A percentile compares a stretch with the other conserved stretches of the same genome.
These are phyloP conservation scores for Colletotrichum navitas DNA, from an alignment of 2,329 filamentous ascomycete species.

Conservation along the genomic window DNA sequence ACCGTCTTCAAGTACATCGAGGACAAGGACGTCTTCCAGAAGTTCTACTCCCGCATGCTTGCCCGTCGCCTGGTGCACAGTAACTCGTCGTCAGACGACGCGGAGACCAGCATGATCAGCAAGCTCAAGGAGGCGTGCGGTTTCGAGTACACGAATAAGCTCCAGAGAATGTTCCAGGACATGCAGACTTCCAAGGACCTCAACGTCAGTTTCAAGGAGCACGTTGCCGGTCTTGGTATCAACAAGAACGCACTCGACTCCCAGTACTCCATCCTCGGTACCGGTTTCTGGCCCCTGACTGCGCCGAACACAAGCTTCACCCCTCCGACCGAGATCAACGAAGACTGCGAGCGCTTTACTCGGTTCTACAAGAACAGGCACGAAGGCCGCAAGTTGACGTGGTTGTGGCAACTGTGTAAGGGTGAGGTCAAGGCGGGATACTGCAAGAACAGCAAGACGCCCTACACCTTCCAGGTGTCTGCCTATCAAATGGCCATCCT, in stretches of 20 bases:
- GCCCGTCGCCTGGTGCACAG: conserved; percentile 94
- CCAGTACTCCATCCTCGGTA: conserved; percentile 92
- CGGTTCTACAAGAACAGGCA: conserved; percentile 97
- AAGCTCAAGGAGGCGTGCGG: conserved; percentile 99
- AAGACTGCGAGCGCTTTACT: conserved; percentile 89
- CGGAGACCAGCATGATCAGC: conserved; percentile 99
- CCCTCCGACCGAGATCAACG: conserved; percentile 85
- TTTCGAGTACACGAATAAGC: conserved; percentile 99
- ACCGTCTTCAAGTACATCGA: conserved; percentile 99
- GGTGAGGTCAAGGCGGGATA: conserved; percentile 96
- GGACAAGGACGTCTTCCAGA: conserved; percentile 99
- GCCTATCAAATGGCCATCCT: conserved; percentile 98
- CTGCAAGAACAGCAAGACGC: conserved; percentile 87
- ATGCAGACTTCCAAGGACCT: conserved; percentile 99
- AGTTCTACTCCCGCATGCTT: conserved; percentile 98
- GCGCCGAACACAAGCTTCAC: conserved; percentile 90
- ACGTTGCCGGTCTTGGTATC: conserved; percentile 73
- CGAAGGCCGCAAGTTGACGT: conserved; percentile 94
- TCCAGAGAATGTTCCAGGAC: conserved; percentile 99
- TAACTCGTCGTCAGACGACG: conserved; percentile 95
- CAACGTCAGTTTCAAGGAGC: conserved; percentile 88
- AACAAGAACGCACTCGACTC: conserved; percentile 84
- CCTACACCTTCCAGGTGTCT: conserved; percentile 97
- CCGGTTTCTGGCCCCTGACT: conserved; percentile 95
- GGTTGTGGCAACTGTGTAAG: conserved; percentile 98